phyloP scores from a whole-genome alignment of 306 rosid species.

The Dalbergia cultrata region DNA sequence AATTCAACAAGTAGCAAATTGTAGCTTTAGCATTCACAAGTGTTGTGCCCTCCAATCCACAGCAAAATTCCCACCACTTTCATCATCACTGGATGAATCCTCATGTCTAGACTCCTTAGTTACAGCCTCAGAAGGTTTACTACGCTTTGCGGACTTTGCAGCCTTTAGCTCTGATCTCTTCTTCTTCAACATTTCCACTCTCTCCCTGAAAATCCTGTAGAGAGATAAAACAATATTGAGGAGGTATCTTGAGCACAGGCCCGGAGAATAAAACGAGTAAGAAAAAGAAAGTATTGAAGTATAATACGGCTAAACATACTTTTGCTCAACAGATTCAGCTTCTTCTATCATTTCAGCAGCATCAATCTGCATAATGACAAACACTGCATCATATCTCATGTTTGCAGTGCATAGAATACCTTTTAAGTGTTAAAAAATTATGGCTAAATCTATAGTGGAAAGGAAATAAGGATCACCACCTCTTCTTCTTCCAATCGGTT shows the following conservation, averaged over 20 bases:
- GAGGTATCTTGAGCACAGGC: slow-evolving; percentile 5
- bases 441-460: slow-evolving; percentile 23
- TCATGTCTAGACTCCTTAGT: slow-evolving; percentile 55
- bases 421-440: neutral
- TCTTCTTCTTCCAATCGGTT: slow-evolving; percentile 95
- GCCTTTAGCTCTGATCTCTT: slow-evolving; percentile 74
- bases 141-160: slow-evolving; percentile 60
- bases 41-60: slow-evolving; percentile 99
- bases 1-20: slow-evolving; percentile 25
- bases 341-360: slow-evolving; percentile 92
- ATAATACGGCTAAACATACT: slow-evolving; percentile 51
- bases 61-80: slow-evolving; percentile 74
- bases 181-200: slow-evolving; percentile 77
- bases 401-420: slow-evolving; percentile 15
- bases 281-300: neutral
- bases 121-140: slow-evolving; percentile 52
- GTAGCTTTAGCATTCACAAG: slow-evolving; percentile 52
- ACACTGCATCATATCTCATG: slow-evolving; percentile 23
- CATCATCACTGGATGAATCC: slow-evolving; percentile 79
- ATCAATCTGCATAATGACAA: slow-evolving; percentile 69
- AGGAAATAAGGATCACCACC: slow-evolving; percentile 56
- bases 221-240: slow-evolving; percentile 3
- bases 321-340: slow-evolving; percentile 88
- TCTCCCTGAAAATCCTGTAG: slow-evolving; percentile 69
- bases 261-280: slow-evolving; percentile 24